Evolutionary conservation across 306 rosid genomes (phyloP).

Genomic region (Inga leiocalycina): DNA sequence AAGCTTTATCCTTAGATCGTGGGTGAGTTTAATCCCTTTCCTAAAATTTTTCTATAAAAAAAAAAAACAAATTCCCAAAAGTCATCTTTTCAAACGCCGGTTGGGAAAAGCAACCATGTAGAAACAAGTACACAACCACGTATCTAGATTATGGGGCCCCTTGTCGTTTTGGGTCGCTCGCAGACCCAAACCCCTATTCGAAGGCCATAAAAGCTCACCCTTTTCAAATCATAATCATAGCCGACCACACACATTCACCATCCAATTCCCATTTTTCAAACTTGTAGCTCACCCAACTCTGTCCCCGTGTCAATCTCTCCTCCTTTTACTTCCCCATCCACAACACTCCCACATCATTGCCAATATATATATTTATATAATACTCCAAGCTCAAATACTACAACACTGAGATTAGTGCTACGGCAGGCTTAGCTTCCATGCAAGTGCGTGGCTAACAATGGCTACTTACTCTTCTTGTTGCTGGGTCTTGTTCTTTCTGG

Average conservation of each 20-base stretch:
- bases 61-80: no score
- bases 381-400: slow-evolving; percentile 1
- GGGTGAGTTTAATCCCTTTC: no score
- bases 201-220: slow-evolving; percentile 26
- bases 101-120: not conserved
- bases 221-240: slow-evolving; percentile 30
- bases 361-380: not conserved
- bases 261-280: slow-evolving; percentile 50
- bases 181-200: slow-evolving; percentile 25
- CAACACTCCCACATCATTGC: slow-evolving; percentile 25
- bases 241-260: slow-evolving; percentile 55
- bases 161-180: slow-evolving; percentile 28
- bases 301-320: slow-evolving; percentile 42
- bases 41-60: no score
- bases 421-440: not conserved
- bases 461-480: slow-evolving; percentile 23
- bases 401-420: slow-evolving; percentile 11
- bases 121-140: not conserved
- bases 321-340: slow-evolving; percentile 24
- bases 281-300: slow-evolving; percentile 74
- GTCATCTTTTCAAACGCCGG: not conserved
- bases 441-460: slow-evolving; percentile 34
- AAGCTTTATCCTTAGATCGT: no score
- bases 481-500: slow-evolving; percentile 32
- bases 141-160: not conserved